phyloP scores from a whole-genome alignment of 1,284 basidiomycete species.

The Cutaneotrichosporon sp. region DNA sequence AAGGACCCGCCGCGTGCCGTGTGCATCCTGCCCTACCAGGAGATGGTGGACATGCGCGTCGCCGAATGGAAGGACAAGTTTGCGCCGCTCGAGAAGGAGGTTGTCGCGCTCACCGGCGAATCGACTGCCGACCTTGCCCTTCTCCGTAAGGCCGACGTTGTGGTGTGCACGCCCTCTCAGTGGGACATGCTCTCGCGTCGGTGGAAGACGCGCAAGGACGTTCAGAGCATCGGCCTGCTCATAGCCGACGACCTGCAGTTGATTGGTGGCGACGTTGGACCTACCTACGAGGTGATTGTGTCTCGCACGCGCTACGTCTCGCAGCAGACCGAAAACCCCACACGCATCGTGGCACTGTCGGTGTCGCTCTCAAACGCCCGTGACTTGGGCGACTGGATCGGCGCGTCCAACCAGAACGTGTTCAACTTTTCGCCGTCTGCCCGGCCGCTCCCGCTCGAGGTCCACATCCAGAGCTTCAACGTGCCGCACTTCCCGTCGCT shows the following conservation, averaged over 20 bases:
- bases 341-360: slow-evolving; percentile 86
- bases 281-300: slow-evolving; percentile 92
- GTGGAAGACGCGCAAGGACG: slow-evolving; percentile 92
- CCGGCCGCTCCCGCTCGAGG: slow-evolving; percentile 91
- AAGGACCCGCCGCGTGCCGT: slow-evolving; percentile 77
- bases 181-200: slow-evolving; percentile 96
- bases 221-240: slow-evolving; percentile 84
- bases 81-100: slow-evolving; percentile 74
- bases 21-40: slow-evolving; percentile 93
- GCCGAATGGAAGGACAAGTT: slow-evolving; percentile 88
- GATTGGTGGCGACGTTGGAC: slow-evolving; percentile 85
- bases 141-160: slow-evolving; percentile 82
- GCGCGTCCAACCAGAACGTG: slow-evolving; percentile 81
- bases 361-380: slow-evolving; percentile 94
- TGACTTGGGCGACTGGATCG: slow-evolving; percentile 97
- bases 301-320: slow-evolving; percentile 92
- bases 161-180: slow-evolving; percentile 85
- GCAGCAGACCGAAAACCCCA: slow-evolving; percentile 86
- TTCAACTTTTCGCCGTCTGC: slow-evolving; percentile 98
- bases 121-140: slow-evolving; percentile 87
- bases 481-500: slow-evolving; percentile 96
- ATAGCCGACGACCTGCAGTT: slow-evolving; percentile 95
- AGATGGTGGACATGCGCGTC: slow-evolving; percentile 89
- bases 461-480: slow-evolving; percentile 91
- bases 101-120: slow-evolving; percentile 89